Base-by-base conservation (phyloP, 2,329 filamentous ascomycete species). In the Alternaria triticina region DNA sequence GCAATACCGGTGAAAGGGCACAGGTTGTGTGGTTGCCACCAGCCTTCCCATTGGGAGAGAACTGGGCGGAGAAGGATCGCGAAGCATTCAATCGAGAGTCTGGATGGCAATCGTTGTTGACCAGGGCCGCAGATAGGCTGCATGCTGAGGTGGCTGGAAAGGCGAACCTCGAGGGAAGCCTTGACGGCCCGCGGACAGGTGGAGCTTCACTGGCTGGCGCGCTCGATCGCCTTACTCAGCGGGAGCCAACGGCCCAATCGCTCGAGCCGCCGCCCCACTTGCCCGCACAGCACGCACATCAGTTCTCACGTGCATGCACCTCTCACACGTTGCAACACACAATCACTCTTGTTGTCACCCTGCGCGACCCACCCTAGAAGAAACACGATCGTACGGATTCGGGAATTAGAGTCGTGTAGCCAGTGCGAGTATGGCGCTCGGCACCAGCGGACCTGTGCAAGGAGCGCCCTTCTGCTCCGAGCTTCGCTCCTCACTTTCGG, bases 21-120 rank as follows among this genome's bases (percentile, higher is more conserved):
- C 62, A 64, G 52, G 59, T 36, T 54, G 55, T 52, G 62, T 67
- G 68, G 59, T 33, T 51, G 40, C 17, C 54, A 58, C 46, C 46
- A 33, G 54, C 44, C 17, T 55, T 52, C 46, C 33, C 11, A 77
- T 74, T 76, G 70, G 74, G 69, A 67, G 59, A 71, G 55, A 61
- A 66, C 61, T 57, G 65, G 43, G 62, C 36, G 46, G 55, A 62
- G 57, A 57, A 61, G 59, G 54, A 58, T 40, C 47, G 47, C 57
- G 40, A 57, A 44, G 45, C 44, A 49, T 40, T 59, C 59, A 44
- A 52, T 61, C 28, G 44, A 57, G 56, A 54, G 52, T 59, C 47
- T 65, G 49, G 57, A 57, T 50, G 54, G 46, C 23, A 56, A 47
- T 47, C 57, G 62, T 59, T 62, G 59, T 64, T 64, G 67, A 62